These are phyloP conservation scores for Paraglomus brasilianum DNA, from an alignment of 192 early-diverging fungal genomes.

Conservation along the genomic window DNA sequence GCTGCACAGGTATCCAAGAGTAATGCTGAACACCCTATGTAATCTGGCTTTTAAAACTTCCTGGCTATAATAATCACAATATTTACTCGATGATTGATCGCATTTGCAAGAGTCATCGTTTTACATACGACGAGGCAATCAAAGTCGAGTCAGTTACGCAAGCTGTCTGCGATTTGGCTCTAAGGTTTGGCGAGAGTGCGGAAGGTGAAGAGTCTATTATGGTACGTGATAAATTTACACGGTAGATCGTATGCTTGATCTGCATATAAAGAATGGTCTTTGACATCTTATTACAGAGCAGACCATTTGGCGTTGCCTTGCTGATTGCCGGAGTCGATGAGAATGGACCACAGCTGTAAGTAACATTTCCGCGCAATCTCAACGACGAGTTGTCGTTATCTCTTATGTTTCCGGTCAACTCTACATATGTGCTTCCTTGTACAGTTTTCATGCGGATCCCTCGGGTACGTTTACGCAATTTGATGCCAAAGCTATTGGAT, in stretches of 20 bases:
- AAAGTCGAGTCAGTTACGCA: conserved; percentile 97
- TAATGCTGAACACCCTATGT: background rate
- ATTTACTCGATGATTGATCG: background rate
- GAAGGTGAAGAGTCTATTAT: conserved; percentile 96
- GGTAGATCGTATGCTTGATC: too few relatives aligned
- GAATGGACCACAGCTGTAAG: conserved; percentile 94
- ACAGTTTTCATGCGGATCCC: conserved; percentile 91
- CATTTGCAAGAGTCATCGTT: conserved; percentile 77
- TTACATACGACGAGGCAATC: conserved; percentile 93
- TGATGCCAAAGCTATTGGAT: conserved; percentile 98
- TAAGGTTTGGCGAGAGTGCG: conserved; percentile 97
- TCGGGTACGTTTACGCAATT: conserved; percentile 96
- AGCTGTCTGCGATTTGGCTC: conserved; percentile 95
- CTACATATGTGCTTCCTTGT: background rate
- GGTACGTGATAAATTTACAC: too few relatives aligned
- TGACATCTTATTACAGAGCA: conserved; percentile 59
- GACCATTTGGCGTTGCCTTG: conserved; percentile 99
- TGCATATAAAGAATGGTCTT: conserved; percentile 3
- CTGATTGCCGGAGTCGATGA: conserved; percentile 97
- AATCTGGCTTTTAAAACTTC: too few relatives aligned
- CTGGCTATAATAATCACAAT: background rate
- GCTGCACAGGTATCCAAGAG: conserved; percentile 80
- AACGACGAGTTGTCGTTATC: too few relatives aligned
- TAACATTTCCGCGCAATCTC: conserved; percentile 1
- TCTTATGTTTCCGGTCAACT: background rate